Conservation (phyloP, 768 basidiomycete genomes). For the Suillus discolor region DNA sequence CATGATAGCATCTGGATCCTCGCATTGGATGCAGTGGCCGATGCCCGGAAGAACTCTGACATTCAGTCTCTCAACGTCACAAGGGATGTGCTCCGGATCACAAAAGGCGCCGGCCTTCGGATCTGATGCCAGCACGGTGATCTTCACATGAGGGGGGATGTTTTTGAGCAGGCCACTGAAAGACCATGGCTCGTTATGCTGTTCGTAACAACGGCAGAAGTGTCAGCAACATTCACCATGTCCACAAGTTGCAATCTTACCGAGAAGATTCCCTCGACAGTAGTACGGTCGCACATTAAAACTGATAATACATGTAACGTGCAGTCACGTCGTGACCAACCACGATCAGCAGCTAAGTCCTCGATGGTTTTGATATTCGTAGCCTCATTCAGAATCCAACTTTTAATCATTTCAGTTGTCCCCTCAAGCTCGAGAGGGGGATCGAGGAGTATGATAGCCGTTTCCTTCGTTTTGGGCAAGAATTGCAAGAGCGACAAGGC, state of each 20-base stretch:
- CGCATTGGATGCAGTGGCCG: conserved; percentile 30
- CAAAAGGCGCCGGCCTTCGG: conserved; percentile 10
- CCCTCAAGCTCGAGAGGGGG: conserved; percentile 11
- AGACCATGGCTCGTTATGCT: conserved; percentile 23
- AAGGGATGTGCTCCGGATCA: conserved; percentile 13
- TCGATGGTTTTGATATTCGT: conserved; percentile 3
- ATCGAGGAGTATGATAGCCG: conserved; percentile 15
- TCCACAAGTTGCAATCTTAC: background rate
- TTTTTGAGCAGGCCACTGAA: conserved; percentile 14
- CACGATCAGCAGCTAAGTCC: background rate
- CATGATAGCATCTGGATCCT: conserved; percentile 24
- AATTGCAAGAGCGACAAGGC: conserved; percentile 19
- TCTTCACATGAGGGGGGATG: conserved; percentile 13
- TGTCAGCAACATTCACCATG: background rate
- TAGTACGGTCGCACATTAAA: conserved; percentile 8
- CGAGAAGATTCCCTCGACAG: background rate
- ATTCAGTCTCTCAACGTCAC: background rate
- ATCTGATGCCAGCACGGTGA: conserved; percentile 23
- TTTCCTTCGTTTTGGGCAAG: conserved; percentile 11
- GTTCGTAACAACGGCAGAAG: background rate
- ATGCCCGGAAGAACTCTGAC: conserved; percentile 14
- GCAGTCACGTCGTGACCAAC: conserved; percentile 17
- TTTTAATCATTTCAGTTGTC: background rate
- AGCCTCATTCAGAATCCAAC: background rate
- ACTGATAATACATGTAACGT: conserved; percentile 11